Base-by-base conservation (phyloP, 106 monocot genomes). In the Allium sativum region DNA sequence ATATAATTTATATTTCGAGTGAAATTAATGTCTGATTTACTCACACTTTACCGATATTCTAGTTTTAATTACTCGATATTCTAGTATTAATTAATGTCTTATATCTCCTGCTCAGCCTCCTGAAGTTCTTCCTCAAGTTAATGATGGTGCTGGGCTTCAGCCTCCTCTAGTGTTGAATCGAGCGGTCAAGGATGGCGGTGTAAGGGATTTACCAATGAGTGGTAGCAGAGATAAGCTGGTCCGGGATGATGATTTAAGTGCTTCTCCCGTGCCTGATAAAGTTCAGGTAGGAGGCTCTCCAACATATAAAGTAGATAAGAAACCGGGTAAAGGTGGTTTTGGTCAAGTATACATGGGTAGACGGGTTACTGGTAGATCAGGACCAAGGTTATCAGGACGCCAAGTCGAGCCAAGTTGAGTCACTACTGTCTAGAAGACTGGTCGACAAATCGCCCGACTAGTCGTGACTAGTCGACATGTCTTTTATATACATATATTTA, bases 251-350 rank as follows among this genome's bases (percentile, higher is more conserved):
- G 95, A 96, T 41, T 87, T 87, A 19, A 72, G 70, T 41, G 68
- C 90, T 48, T 58, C 95, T 78, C 95, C 90, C 18, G 79, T 96
- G 48, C 95, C 95, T 59, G 90, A 96, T 46, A 42, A 82, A 73
- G 90, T 96, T 61, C 98, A 98, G 83, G 85, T 98, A 53, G 92
- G 92, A 42, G 88, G 79, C 78, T 92, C 98, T 53, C 98, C 91
- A 55, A 69, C 73, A 70, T 98, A 98, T 79, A 98, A 98, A 75
- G 70, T 98, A 54, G 98, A 98, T 53, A 88, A 91, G 65, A 98
- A 98, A 76, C 78, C 92, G 70, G 98, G 98, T 18, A 98, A 98
- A 83, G 98, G 98, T 69, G 98, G 98, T 64, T 98, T 98, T 81
- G 98, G 98, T 22, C 98, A 98, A 70, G 98, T 98, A 21, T 98